Conservation (phyloP, 1,284 basidiomycete genomes). For the Malassezia furfur region DNA sequence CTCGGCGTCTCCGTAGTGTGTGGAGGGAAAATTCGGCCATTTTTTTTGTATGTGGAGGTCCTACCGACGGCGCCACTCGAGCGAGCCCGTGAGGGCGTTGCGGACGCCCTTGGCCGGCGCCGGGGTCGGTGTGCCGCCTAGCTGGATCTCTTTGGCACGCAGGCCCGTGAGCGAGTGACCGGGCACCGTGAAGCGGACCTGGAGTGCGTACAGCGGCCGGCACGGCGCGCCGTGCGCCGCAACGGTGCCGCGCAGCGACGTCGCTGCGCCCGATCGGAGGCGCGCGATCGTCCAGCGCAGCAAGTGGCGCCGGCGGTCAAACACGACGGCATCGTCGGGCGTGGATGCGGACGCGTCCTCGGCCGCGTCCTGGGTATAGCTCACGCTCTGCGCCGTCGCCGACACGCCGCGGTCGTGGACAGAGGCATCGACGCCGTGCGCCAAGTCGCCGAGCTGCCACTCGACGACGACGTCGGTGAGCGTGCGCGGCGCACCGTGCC, state of each 20-base stretch:
- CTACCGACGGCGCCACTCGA: slow-evolving; percentile 21
- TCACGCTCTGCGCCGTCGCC: background rate
- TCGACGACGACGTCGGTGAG: slow-evolving; percentile 29
- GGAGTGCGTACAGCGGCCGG: slow-evolving; percentile 53
- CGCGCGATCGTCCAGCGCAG: slow-evolving; percentile 27
- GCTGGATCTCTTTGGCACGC: slow-evolving; percentile 72
- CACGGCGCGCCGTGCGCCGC: background rate
- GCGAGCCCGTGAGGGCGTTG: slow-evolving; percentile 40
- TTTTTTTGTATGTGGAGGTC: background rate
- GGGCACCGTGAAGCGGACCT: slow-evolving; percentile 62
- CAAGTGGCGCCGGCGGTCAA: slow-evolving; percentile 24
- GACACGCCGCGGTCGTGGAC: slow-evolving; percentile 9
- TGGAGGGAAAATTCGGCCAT: background rate
- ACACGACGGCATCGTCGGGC: slow-evolving; percentile 24
- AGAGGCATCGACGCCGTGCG: slow-evolving; percentile 28
- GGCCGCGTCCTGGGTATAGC: background rate
- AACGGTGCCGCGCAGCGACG: slow-evolving; percentile 22
- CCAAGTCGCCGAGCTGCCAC: slow-evolving; percentile 26
- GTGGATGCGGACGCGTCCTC: slow-evolving; percentile 6
- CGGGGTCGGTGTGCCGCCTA: slow-evolving; percentile 52
- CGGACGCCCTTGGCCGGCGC: slow-evolving; percentile 60
- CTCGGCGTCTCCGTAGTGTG: background rate
- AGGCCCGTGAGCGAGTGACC: slow-evolving; percentile 68
- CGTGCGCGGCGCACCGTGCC: slow-evolving; percentile 4
- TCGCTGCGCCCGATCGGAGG: slow-evolving; percentile 8